These are phyloP conservation scores for Microascus cirrosus DNA, from an alignment of 2,329 filamentous ascomycete genomes.

Conservation along the genomic window DNA sequence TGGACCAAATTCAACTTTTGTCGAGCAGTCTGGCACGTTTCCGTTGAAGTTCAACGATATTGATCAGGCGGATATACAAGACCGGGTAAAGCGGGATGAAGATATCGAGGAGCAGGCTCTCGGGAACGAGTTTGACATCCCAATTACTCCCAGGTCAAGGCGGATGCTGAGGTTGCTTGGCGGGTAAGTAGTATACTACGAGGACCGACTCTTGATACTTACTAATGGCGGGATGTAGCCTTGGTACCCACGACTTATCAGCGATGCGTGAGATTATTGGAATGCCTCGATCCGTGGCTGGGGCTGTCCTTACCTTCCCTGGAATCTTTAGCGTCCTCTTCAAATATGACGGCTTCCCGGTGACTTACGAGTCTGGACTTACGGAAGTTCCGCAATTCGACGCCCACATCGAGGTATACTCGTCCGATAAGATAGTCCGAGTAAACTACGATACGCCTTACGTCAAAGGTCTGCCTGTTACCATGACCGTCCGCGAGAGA, in stretches of 20 bases:
- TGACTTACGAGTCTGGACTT: conserved; percentile 47
- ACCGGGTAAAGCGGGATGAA: background rate
- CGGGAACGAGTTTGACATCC: conserved; percentile 12
- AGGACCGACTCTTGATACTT: too few species aligned
- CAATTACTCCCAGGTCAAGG: conserved; percentile 13
- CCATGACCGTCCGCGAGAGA: conserved; percentile 29
- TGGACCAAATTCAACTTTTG: background rate
- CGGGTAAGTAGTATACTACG: conserved; percentile 13
- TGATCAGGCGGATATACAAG: background rate
- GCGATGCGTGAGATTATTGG: conserved; percentile 39
- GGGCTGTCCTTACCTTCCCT: conserved; percentile 22
- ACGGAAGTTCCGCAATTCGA: conserved; percentile 41
- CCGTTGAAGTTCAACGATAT: background rate
- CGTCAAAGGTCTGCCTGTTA: conserved; percentile 41
- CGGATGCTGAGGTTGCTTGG: conserved; percentile 15
- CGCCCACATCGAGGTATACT: conserved; percentile 40
- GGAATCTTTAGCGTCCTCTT: conserved; percentile 22
- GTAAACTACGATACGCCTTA: conserved; percentile 45
- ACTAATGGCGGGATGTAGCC: too few species aligned
- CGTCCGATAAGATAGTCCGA: conserved; percentile 37
- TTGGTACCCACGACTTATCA: conserved; percentile 40
- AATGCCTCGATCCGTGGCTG: conserved; percentile 21
- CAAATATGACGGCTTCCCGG: conserved; percentile 34
- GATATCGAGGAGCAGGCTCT: background rate
- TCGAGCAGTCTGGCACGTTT: background rate